These are phyloP conservation scores for Hanseniaspora taiwanica DNA, from an alignment of 805 yeast species.

Conservation along the genomic window DNA sequence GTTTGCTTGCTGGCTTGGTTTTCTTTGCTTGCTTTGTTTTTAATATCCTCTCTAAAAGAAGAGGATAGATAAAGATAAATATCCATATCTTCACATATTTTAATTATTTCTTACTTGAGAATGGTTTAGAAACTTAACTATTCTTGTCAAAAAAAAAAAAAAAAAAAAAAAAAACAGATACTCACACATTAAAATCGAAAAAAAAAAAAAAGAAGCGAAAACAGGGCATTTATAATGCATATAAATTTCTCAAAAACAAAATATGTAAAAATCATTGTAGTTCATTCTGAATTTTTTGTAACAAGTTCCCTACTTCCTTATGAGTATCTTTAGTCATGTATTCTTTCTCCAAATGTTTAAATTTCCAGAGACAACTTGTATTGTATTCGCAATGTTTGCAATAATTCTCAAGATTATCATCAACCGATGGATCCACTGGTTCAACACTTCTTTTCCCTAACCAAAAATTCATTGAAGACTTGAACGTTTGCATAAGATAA, in stretches of 20 bases:
- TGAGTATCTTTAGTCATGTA: constrained; percentile 5
- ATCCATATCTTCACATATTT: too few relatives aligned
- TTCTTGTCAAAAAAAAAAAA: too few relatives aligned
- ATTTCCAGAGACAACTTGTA: constrained; percentile 29
- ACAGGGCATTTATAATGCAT: not conserved
- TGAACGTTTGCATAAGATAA: constrained; percentile 20
- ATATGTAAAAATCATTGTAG: too few relatives aligned
- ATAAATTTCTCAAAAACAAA: too few relatives aligned
- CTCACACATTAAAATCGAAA: too few relatives aligned
- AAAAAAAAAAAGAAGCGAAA: not conserved
- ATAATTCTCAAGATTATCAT: constrained; percentile 21
- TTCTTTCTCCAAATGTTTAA: constrained; percentile 7
- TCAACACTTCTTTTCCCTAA: constrained; percentile 40
- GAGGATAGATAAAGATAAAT: too few relatives aligned
- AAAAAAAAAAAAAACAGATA: too few relatives aligned
- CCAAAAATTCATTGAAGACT: constrained; percentile 38
- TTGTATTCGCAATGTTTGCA: constrained; percentile 47
- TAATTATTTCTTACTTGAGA: not conserved
- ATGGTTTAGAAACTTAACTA: too few relatives aligned
- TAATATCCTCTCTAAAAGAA: too few relatives aligned
- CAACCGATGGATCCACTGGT: constrained; percentile 24
- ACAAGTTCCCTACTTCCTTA: constrained; percentile 8
- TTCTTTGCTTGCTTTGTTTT: too few relatives aligned
- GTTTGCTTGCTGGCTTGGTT: too few relatives aligned
- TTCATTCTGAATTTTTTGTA: constrained; percentile 4